Evolutionary conservation across 2,329 filamentous ascomycete genomes (phyloP), one percentile per base, ranked within the genome.

Genomic region (Sarocladium oryzae): DNA sequence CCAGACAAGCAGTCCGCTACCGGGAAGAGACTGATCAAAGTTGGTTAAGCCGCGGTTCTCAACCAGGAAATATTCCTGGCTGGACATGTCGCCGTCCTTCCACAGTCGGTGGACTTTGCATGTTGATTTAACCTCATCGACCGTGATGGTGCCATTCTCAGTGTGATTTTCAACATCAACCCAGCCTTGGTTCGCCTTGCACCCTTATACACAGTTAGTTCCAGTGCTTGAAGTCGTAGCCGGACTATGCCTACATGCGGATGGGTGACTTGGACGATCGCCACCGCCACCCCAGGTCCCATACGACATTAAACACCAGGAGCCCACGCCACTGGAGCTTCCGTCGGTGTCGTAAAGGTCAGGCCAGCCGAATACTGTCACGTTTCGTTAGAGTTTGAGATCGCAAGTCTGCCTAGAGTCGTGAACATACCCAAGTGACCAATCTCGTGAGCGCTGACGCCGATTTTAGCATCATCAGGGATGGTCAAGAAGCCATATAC

Each of bases 401-500:
- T 41, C 18, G 23, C 4, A 41, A 8, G 18, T 21, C 8, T 10
- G n/a, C n/a, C n/a, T 23, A 15, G 18, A 41, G 24, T 26, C 15
- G 6, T 6, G 21, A n/a, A 48, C 43, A 13, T 33, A 48, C 43
- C 21, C n/a, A 48, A 33, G n/a, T 48, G 43, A 13, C 43, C 43
- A 21, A 48, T 48, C 28, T 48, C 43, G 15, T 48, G 43, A 9
- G 43, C 43, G 21, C 43, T 48, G 43, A 48, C 43, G 18, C 43
- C 43, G 16, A 48, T 48, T 16, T 48, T 48, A 4, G 43, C 43
- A 20, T 48, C 43, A 15, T 48, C 43, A 15, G 43, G 43, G 28
- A 48, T 48, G 18, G 43, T 48, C 26, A 48, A 16, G 28, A 48
- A 48, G 43, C 43, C 43, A 48, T 11, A 48, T 4, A 48, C 43